Base-by-base conservation (phyloP, 2,329 filamentous ascomycete genomes). In the Calonectria henricotiae region DNA sequence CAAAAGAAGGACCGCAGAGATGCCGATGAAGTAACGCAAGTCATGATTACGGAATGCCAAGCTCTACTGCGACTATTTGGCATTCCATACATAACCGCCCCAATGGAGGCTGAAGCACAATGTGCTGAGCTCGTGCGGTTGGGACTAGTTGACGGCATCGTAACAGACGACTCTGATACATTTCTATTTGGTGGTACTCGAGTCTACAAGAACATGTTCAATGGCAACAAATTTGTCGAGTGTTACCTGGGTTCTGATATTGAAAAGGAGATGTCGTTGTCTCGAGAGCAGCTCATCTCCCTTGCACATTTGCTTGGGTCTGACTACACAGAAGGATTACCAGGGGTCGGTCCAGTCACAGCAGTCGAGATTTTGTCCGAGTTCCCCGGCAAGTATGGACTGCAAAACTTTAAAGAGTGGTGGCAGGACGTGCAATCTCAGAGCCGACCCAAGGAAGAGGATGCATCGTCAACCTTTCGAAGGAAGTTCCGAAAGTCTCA, bases 161-260 rank as follows among this genome's bases (percentile, higher is more conserved):
- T 99, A 35, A 99, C 97, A 0, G 96, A 99, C 78, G 96, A 99
- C 80, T 97, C 93, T 3, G 96, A 99, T 85, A 97, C 92, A 0
- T 99, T 99, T 79, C 89, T 99, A 0, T 99, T 99, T 81, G 97
- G 96, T 20, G 97, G 96, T 43, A 99, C 95, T 0, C 89, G 96
- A 20, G 93, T 99, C 25, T 99, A 99, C 87, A 99, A 99, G 82
- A 99, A 99, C 85, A 97, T 99, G 95, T 99, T 99, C 87, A 99
- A 98, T 82, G 92, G 94, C 77, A 96, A 96, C 82, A 99, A 99
- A 80, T 97, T 94, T 77, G 96, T 99, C 47, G 96, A 99, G 83
- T 98, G 96, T 83, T 99, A 98, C 80, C 88, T 99, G 11, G 85
- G 91, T 2, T 86, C 86, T 0, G 96, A 99, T 78, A 86, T 99